Evolutionary conservation across 768 basidiomycete species (phyloP), one percentile per base, ranked within the genome.

Genomic region (Butyriboletus loyo): DNA sequence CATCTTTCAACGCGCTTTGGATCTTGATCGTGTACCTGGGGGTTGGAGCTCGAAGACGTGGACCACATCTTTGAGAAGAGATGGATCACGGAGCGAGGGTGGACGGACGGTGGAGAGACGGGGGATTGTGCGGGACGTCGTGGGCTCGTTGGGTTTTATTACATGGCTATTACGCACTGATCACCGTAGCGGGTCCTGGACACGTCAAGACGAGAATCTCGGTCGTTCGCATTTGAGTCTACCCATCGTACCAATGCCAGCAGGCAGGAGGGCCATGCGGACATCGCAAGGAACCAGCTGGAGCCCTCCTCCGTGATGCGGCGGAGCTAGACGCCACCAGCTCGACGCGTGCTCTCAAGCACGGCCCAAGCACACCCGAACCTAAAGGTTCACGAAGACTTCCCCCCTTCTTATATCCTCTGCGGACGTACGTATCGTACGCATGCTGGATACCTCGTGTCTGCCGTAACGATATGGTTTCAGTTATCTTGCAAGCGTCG

Each of bases 401-500:
- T 1, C 21, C 30, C 22, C 17, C n/a, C n/a, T n/a, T 24, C 39
- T 24, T 5, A 15, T 22, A 4, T n/a, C 10, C 28, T 25, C 22
- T 36, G 46, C 41, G 46, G 37, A 52, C 58, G 57, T 54, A 50
- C 27, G 7, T 15, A 3, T n/a, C 27, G 7, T 15, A 3, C 21
- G 8, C 58, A 60, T 28, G 58, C 48, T 31, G 48, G 17, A 32
- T 27, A 1, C 58, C 59, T 49, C 59, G 50, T 60, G 59, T 42
- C 40, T 46, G 41, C 21, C 40, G 21, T 53, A n/a, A n/a, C n/a
- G 34, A 47, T 47, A 24, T 19, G 13, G 46, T 36, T 47, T 27
- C 24, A n/a, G n/a, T n/a, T n/a, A 11, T 9, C 7, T 2, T 30
- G 30, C 17, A 35, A 7, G 15, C 34, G 14, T 15, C 17, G 25